Conservation (phyloP, 805 yeast genomes). For the Candida michaelii region DNA sequence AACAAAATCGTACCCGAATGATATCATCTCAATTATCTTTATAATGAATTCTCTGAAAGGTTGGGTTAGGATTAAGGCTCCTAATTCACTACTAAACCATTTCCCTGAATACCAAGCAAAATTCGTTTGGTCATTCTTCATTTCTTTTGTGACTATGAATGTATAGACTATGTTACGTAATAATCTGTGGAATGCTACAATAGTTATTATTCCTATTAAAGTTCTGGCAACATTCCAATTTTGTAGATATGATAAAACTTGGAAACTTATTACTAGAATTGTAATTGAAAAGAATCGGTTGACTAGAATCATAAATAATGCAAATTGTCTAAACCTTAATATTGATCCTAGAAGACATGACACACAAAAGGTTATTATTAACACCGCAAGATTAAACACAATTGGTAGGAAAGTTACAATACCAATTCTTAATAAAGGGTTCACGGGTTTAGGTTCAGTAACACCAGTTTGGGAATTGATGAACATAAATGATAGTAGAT, state of each 20-base stretch:
- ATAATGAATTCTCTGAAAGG: slow-evolving; percentile 48
- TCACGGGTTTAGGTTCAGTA: slow-evolving; percentile 27
- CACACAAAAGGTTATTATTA: slow-evolving; percentile 31
- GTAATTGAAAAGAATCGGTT: slow-evolving; percentile 39
- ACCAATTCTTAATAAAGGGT: slow-evolving; percentile 59
- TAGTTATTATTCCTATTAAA: slow-evolving; percentile 38
- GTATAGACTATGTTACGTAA: slow-evolving; percentile 27
- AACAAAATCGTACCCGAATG: slow-evolving; percentile 49
- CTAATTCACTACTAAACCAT: slow-evolving; percentile 43
- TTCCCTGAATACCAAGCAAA: slow-evolving; percentile 57
- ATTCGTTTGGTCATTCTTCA: slow-evolving; percentile 40
- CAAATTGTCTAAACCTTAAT: slow-evolving; percentile 31
- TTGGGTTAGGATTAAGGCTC: slow-evolving; percentile 39
- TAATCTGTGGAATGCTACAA: slow-evolving; percentile 37
- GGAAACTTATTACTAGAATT: slow-evolving; percentile 33
- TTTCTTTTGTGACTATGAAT: slow-evolving; percentile 42
- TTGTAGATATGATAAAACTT: slow-evolving; percentile 39
- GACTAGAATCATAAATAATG: slow-evolving; percentile 39
- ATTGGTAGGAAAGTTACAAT: slow-evolving; percentile 55
- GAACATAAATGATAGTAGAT: slow-evolving; percentile 69
- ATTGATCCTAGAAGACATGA: slow-evolving; percentile 41
- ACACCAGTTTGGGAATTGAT: slow-evolving; percentile 90
- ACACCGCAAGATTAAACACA: slow-evolving; percentile 32
- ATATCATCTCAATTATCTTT: slow-evolving; percentile 44
- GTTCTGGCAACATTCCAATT: slow-evolving; percentile 42